Evolutionary conservation across 1,139 yeast species (phyloP).

Genomic region (Kodamaea derodonti): DNA sequence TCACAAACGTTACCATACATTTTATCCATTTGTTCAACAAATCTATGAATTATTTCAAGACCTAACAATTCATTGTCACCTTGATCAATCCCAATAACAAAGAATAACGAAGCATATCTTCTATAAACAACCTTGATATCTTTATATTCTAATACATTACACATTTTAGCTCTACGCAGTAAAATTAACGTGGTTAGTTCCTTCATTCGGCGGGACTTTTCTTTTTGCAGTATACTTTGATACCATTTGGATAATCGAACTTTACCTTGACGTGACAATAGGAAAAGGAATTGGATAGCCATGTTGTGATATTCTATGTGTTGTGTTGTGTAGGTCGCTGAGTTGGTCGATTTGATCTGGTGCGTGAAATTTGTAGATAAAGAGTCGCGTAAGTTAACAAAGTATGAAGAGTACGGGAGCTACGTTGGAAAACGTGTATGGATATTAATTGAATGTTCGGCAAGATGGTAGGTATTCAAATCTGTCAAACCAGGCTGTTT

Average conservation of each 20-base stretch:
- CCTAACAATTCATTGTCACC: slow-evolving; percentile 86
- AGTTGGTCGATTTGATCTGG: too few relatives aligned
- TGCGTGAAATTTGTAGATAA: too few relatives aligned
- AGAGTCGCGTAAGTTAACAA: too few relatives aligned
- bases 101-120: slow-evolving; percentile 88
- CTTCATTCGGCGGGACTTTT: slow-evolving; percentile 75
- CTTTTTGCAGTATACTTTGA: slow-evolving; percentile 72
- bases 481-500: too few relatives aligned
- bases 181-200: slow-evolving; percentile 85
- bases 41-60: slow-evolving; percentile 84
- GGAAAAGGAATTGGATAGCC: slow-evolving; percentile 73
- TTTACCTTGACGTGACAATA: slow-evolving; percentile 92
- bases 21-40: slow-evolving; percentile 95
- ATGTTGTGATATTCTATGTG: slow-evolving; percentile 34
- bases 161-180: slow-evolving; percentile 88
- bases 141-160: slow-evolving; percentile 88
- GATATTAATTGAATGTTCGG: too few relatives aligned
- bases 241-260: slow-evolving; percentile 94
- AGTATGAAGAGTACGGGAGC: too few relatives aligned
- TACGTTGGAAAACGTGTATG: too few relatives aligned
- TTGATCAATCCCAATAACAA: slow-evolving; percentile 78
- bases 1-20: slow-evolving; percentile 97
- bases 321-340: too few relatives aligned
- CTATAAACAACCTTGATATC: slow-evolving; percentile 87
- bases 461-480: too few relatives aligned